These are phyloP conservation scores for Calonectria leucothoes DNA, from an alignment of 2,329 filamentous ascomycete species.

Conservation along the genomic window DNA sequence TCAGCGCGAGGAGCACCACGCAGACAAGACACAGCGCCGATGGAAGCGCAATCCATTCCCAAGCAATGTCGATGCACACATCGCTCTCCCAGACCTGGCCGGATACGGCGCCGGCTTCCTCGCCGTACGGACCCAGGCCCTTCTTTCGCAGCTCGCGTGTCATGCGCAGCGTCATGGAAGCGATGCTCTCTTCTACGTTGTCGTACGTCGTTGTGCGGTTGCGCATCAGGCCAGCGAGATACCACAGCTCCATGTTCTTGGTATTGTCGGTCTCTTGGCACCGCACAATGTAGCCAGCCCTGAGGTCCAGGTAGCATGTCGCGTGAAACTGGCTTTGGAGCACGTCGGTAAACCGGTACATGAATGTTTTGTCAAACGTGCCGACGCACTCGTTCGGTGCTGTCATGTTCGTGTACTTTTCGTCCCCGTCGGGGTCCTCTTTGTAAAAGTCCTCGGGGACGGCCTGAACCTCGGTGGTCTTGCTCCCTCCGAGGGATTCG, in stretches of 20 bases:
- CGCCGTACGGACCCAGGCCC: background rate
- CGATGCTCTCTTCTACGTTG: background rate
- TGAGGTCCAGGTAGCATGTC: background rate
- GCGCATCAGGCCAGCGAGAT: background rate
- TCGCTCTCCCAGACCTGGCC: background rate
- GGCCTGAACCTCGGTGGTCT: background rate
- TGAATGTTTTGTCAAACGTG: background rate
- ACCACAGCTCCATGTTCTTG: background rate
- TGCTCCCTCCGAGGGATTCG: background rate
- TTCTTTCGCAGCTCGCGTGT: background rate
- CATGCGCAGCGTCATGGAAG: background rate
- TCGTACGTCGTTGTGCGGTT: background rate
- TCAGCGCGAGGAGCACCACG: background rate
- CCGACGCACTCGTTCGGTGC: background rate
- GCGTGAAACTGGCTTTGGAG: background rate
- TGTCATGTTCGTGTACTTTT: background rate
- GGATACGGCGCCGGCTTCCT: background rate
- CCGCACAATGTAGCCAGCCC: background rate
- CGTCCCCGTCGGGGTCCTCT: background rate
- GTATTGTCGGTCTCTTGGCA: background rate
- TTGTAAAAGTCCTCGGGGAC: background rate
- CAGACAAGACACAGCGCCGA: background rate
- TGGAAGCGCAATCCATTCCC: background rate
- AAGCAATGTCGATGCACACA: background rate
- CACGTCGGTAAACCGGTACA: background rate